These are phyloP conservation scores for Peronosclerospora sorghi DNA, from an alignment of 352 stramenopile genomes.

Conservation along the genomic window DNA sequence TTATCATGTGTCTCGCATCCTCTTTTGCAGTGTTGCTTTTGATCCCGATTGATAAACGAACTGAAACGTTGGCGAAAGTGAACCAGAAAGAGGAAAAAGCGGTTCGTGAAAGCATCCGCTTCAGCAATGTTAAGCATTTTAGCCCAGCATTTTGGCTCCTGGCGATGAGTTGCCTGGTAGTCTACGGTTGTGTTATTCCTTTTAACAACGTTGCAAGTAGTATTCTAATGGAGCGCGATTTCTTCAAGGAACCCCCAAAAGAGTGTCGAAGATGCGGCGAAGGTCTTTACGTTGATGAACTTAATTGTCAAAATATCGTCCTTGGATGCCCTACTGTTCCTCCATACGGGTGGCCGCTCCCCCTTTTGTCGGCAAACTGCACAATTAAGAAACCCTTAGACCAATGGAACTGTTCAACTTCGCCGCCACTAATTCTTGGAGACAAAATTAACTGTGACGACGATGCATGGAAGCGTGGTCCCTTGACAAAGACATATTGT, in stretches of 20 bases:
- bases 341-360: slow-evolving; percentile 64
- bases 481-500: slow-evolving; percentile 49
- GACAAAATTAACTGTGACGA: slow-evolving; percentile 73
- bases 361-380: slow-evolving; percentile 57
- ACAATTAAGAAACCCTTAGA: slow-evolving; percentile 51
- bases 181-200: slow-evolving; percentile 90
- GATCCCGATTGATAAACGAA: slow-evolving; percentile 69
- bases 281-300: slow-evolving; percentile 36
- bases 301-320: slow-evolving; percentile 42
- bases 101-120: slow-evolving; percentile 40
- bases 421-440: slow-evolving; percentile 48
- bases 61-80: slow-evolving; percentile 21
- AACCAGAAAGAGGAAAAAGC: slow-evolving; percentile 12
- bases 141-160: slow-evolving; percentile 84
- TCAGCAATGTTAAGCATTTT: slow-evolving; percentile 71
- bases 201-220: slow-evolving; percentile 91
- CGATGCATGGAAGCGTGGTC: slow-evolving; percentile 53
- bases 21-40: slow-evolving; percentile 62
- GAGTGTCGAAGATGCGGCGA: slow-evolving; percentile 43
- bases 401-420: slow-evolving; percentile 43
- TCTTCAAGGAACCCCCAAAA: slow-evolving; percentile 53
- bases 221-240: slow-evolving; percentile 87
- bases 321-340: slow-evolving; percentile 46
- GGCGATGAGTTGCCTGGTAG: slow-evolving; percentile 82
- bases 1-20: slow-evolving; percentile 67